These are phyloP conservation scores for Echinochloa phyllopogon DNA, from an alignment of 176 grass and related monocot species.

Conservation along the genomic window DNA sequence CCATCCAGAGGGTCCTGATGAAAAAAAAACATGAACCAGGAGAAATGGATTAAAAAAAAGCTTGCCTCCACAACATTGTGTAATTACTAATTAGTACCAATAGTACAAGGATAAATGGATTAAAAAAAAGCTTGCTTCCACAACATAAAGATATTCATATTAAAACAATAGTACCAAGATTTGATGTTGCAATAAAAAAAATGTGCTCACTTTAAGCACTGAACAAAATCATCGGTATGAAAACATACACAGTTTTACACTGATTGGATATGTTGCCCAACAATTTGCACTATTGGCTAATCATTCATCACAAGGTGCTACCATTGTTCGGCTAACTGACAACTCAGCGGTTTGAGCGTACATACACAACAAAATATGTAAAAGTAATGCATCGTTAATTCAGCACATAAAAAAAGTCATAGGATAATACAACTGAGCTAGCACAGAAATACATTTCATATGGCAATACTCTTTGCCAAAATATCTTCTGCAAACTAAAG, in stretches of 20 bases:
- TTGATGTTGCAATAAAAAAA: background rate
- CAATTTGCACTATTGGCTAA: background rate
- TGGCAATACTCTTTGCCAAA: too few species aligned
- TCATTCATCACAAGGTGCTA: background rate
- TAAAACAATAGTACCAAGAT: background rate
- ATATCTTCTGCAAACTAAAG: too few species aligned
- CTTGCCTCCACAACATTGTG: background rate
- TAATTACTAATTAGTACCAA: background rate
- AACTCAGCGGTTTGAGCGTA: background rate
- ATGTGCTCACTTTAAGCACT: background rate
- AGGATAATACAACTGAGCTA: background rate
- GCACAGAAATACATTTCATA: background rate
- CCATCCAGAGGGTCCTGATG: background rate
- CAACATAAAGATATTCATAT: background rate
- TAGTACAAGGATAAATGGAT: background rate
- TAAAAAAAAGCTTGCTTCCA: background rate
- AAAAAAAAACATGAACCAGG: background rate
- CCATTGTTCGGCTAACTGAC: background rate
- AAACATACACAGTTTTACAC: background rate
- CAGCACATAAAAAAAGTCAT: background rate
- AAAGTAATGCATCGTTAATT: background rate
- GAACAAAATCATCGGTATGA: background rate
- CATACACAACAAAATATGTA: background rate
- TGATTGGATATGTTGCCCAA: background rate
- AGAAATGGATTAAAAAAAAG: background rate